These are phyloP conservation scores for Paramecium primaurelia DNA, from an alignment of 73 alveolate species.

Conservation along the genomic window DNA sequence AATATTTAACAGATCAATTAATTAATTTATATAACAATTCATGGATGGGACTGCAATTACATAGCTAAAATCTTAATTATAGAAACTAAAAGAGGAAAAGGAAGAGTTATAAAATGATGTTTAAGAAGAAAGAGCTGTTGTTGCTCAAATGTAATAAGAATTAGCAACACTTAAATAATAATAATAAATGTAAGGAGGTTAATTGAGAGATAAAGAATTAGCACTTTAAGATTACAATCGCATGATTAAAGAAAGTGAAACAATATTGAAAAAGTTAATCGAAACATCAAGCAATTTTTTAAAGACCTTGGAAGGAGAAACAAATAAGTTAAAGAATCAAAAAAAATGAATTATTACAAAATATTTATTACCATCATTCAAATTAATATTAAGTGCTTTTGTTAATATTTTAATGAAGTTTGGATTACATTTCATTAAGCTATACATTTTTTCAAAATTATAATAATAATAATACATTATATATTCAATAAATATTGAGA, in stretches of 20 bases:
- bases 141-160: constrained; percentile 35
- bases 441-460: too few species aligned
- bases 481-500: too few species aligned
- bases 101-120: constrained; percentile 27
- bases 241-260: constrained; percentile 42
- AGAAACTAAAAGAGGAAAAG: neutral
- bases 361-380: neutral
- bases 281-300: constrained; percentile 27
- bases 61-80: neutral
- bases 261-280: neutral
- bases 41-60: constrained; percentile 46
- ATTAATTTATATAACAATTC: neutral
- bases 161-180: neutral
- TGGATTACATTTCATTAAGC: neutral
- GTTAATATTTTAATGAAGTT: neutral
- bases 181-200: neutral
- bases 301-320: constrained; percentile 29
- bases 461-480: too few species aligned
- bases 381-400: neutral
- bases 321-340: constrained; percentile 1
- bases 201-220: constrained; percentile 47
- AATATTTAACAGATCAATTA: neutral
- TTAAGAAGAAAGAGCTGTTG: constrained; percentile 8
- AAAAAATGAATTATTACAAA: neutral
- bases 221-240: constrained; percentile 39